phyloP scores from a whole-genome alignment of 495 filamentous ascomycete genomes.

The Tuber melanosporum region DNA sequence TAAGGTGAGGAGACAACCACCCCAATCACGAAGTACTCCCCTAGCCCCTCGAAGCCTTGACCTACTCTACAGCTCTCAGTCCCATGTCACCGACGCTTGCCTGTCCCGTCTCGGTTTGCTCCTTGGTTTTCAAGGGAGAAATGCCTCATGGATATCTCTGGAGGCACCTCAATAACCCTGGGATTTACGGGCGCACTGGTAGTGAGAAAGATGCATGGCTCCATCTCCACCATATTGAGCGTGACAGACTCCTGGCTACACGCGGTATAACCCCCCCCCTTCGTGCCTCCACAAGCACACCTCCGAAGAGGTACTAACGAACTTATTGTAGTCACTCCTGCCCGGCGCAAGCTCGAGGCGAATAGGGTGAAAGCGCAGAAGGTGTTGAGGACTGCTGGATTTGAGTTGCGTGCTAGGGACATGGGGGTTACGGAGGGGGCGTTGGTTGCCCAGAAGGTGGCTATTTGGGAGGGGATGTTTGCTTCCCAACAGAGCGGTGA shows the following conservation, averaged over 20 bases:
- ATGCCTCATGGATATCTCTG: not conserved
- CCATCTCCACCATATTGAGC: not conserved
- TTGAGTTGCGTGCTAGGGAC: not conserved
- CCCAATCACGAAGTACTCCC: not conserved
- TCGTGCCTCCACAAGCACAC: not conserved
- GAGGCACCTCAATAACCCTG: not conserved
- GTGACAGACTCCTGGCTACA: not conserved
- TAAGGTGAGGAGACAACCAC: not conserved
- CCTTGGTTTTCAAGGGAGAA: not conserved
- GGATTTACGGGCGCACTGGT: not conserved
- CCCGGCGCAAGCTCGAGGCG: not conserved
- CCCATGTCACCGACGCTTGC: accelerated
- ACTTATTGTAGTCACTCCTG: not conserved
- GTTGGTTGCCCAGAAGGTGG: not conserved
- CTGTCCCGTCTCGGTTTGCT: not conserved
- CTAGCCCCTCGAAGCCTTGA: not conserved
- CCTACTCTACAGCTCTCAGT: not conserved
- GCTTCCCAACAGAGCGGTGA: not conserved
- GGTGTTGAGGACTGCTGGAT: not conserved
- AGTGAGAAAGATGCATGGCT: not conserved
- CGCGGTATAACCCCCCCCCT: not conserved
- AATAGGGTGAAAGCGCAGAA: not conserved
- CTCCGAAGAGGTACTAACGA: not conserved
- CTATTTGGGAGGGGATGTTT: not conserved
- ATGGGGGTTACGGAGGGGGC: not conserved